Evolutionary conservation across 169 alveolate species (phyloP), one percentile per base, ranked within the genome.

Genomic region (Cytauxzoon felis): DNA sequence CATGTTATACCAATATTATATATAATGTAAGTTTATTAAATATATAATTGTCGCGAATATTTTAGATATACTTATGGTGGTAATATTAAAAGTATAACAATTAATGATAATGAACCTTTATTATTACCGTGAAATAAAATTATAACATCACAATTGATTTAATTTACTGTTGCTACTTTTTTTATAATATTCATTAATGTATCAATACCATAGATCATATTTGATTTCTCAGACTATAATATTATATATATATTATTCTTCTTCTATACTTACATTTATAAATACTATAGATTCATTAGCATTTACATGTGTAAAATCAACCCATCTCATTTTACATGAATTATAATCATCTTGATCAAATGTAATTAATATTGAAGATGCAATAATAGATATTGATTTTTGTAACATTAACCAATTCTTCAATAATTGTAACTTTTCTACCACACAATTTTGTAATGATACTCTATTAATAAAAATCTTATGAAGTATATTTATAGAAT

Each of bases 261-360:
- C 13, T 13, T 13, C 45, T 38, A 48, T 16, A 51, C 61, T 21
- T 51, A 51, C 61, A 51, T 51, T 51, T 11, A 30, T 30, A 30
- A 52, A 52, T 27, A 52, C 1, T 27, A 2, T 42, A 0, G 30
- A 52, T n/a, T 13, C 13, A 13, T 11, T 30, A 27, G 30, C 30
- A 33, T 65, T 49, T n/a, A 76, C 78, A 54, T 76, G 75, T 18
- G 73, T 67, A 69, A 76, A 76, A 60, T 76, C 86, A 6, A 76
- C 68, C 86, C 86, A 76, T 64, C 52, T 64, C 9, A 67, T 63
- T 1, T 33, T 58, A 29, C 59, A 67, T 26, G n/a, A 41, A 3
- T 29, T 3, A 21, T 47, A 53, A 56, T 65, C 18, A 21, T 11
- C 32, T 42, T 53, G 81, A 43, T 76, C 86, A 43, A 56, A 76